A percentile compares a stretch with the other conserved stretches of the same genome.
Evolutionary conservation across 768 basidiomycete genomes (phyloP).

Genomic region (Multifurca ochricompacta): DNA sequence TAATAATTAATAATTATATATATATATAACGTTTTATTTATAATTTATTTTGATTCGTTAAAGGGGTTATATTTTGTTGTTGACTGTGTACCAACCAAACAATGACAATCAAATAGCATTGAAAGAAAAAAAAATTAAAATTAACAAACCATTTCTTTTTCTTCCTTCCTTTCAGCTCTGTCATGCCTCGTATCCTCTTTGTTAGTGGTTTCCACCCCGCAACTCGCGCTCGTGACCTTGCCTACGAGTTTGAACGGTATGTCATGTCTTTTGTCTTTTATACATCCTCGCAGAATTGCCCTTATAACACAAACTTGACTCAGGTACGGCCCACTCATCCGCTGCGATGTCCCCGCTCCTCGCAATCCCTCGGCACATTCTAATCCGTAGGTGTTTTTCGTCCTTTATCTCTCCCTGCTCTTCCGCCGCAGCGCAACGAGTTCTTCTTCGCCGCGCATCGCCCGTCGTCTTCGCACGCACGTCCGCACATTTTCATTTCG

Average conservation of each 20-base stretch:
- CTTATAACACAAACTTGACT: background rate
- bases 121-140: too few relatives aligned
- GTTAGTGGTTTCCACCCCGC: constrained; percentile 79
- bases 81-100: background rate
- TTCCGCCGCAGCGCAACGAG: constrained; percentile 23
- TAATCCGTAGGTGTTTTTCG: constrained; percentile 66
- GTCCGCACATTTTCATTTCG: constrained; percentile 18
- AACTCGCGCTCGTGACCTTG: constrained; percentile 79
- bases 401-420: constrained; percentile 16
- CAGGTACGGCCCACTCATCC: constrained; percentile 76
- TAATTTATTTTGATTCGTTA: too few relatives aligned
- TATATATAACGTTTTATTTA: too few relatives aligned
- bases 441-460: constrained; percentile 20
- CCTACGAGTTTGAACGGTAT: constrained; percentile 82
- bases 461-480: constrained; percentile 17
- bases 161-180: background rate
- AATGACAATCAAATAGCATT: background rate
- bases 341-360: constrained; percentile 86
- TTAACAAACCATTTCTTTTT: background rate
- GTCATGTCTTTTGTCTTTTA: background rate
- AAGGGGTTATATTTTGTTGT: too few relatives aligned
- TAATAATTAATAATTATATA: too few relatives aligned
- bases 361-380: constrained; percentile 66
- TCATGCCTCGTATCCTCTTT: constrained; percentile 77
- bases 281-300: background rate